These are phyloP conservation scores for Areca catechu DNA, from an alignment of 176 grass and related monocot genomes.

Conservation along the genomic window DNA sequence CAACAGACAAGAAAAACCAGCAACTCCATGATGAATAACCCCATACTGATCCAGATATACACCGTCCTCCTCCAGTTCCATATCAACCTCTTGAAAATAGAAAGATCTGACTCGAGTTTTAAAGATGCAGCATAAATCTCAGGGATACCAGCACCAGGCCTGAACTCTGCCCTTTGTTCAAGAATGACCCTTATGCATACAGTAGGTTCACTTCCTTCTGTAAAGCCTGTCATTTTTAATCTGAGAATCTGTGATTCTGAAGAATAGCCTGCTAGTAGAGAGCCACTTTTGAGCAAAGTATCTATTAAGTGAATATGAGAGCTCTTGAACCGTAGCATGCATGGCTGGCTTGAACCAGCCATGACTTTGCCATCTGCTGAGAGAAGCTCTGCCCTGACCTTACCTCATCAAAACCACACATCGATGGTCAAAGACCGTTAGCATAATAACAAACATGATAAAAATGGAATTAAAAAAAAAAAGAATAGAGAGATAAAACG, in stretches of 20 bases:
- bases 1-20: slow-evolving; percentile 6
- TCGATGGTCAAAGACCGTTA: background rate
- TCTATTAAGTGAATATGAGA: slow-evolving; percentile 73
- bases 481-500: background rate
- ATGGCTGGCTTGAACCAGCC: slow-evolving; percentile 47
- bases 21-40: slow-evolving; percentile 55
- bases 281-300: slow-evolving; percentile 61
- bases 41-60: slow-evolving; percentile 80
- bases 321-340: slow-evolving; percentile 96
- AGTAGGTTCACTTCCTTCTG: slow-evolving; percentile 43
- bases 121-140: slow-evolving; percentile 74
- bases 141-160: slow-evolving; percentile 55
- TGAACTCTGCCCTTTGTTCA: slow-evolving; percentile 80
- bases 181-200: slow-evolving; percentile 52
- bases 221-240: slow-evolving; percentile 58
- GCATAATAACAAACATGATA: background rate
- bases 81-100: slow-evolving; percentile 64
- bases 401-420: slow-evolving; percentile 7
- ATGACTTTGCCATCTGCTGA: slow-evolving; percentile 47
- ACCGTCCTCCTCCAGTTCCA: slow-evolving; percentile 91
- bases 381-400: slow-evolving; percentile 73
- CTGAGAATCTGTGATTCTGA: slow-evolving; percentile 72
- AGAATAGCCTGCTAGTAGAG: slow-evolving; percentile 65
- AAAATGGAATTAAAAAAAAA: too few relatives aligned
- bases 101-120: slow-evolving; percentile 63